Evolutionary conservation across 1,284 basidiomycete genomes (phyloP).

Genomic region (Puccinia hordei): DNA sequence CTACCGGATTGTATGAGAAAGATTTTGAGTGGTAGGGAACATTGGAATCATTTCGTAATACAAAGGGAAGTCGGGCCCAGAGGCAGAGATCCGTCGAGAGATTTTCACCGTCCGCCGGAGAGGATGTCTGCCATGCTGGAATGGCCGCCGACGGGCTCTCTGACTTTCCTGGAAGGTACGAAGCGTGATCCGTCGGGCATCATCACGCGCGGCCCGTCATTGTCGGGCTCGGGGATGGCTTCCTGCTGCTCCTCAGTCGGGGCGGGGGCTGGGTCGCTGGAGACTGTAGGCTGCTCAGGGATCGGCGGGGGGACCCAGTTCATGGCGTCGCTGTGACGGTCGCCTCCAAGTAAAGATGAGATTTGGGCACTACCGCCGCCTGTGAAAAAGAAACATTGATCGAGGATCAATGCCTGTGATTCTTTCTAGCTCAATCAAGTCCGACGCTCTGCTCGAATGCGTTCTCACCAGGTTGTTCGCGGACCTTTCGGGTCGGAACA

Average conservation of each 20-base stretch:
- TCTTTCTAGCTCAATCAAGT: background rate
- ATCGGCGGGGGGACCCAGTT: slow-evolving; percentile 29
- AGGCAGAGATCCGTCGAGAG: too few species aligned
- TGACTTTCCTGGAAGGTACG: slow-evolving; percentile 38
- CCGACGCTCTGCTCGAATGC: background rate
- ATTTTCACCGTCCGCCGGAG: slow-evolving; percentile 6
- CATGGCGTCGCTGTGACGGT: background rate
- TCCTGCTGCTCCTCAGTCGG: background rate
- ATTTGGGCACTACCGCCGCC: slow-evolving; percentile 45
- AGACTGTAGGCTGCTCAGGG: background rate
- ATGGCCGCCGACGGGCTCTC: slow-evolving; percentile 43
- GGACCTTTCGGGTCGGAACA: slow-evolving; percentile 41
- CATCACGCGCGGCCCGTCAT: slow-evolving; percentile 17
- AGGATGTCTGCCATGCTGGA: slow-evolving; percentile 42
- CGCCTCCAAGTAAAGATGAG: slow-evolving; percentile 27
- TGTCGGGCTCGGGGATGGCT: background rate
- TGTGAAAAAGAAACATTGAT: background rate
- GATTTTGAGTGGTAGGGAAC: too few species aligned
- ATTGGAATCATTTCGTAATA: too few species aligned
- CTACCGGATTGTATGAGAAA: too few species aligned
- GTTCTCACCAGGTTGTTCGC: slow-evolving; percentile 41
- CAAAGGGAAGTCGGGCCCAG: too few species aligned
- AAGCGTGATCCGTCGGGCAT: slow-evolving; percentile 42
- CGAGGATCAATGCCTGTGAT: background rate
- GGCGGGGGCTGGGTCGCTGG: background rate